Base-by-base conservation (phyloP, 1,139 yeast species). In the Yamadazyma dendronema region DNA sequence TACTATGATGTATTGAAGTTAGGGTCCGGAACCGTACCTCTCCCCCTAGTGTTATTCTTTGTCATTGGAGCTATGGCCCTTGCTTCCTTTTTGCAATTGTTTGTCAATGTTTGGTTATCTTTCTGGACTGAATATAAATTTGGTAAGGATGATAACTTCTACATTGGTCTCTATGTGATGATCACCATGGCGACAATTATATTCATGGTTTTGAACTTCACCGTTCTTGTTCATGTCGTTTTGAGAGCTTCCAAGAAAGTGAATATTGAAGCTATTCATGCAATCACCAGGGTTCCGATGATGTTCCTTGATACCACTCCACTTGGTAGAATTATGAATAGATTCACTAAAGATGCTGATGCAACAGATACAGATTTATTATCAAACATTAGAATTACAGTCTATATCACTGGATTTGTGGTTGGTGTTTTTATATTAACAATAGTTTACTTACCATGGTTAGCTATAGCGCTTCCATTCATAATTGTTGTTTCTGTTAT, bases 321-420 rank as follows among this genome's bases (percentile, higher is more conserved):
- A 10, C 61, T 75, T 59, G 84, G 84, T 17, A 62, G 82, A 54
- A 73, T 78, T 24, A 54, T 77, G 52, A 77, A 77, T 53, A 62
- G 84, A 46, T 77, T 77, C 48, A 82, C 95, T 1, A 86, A 84
- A 53, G 96, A 88, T 59, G 83, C 92, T 0, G 95, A 87, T 54
- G 80, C 82, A 23, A 62, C 87, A 50, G 96, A 88, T 57, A 84
- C 83, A 53, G 87, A 82, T 52, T 64, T 81, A 44, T 77, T 82
- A 31, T 84, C 78, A 47, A 81, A 75, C 52, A 47, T 74, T 35
- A 69, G 85, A 51, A 49, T 77, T 32, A 70, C 26, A 3, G 46
- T 65, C 10, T 67, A 61, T 46, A 62, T 68, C n/a, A 45, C 63
- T 34, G 71, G 80, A 16, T 72, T 72, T 40, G 73, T 84, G 34